phyloP scores from a whole-genome alignment of 2,329 filamentous ascomycete species.

The Pseudogymnoascus sp. region DNA sequence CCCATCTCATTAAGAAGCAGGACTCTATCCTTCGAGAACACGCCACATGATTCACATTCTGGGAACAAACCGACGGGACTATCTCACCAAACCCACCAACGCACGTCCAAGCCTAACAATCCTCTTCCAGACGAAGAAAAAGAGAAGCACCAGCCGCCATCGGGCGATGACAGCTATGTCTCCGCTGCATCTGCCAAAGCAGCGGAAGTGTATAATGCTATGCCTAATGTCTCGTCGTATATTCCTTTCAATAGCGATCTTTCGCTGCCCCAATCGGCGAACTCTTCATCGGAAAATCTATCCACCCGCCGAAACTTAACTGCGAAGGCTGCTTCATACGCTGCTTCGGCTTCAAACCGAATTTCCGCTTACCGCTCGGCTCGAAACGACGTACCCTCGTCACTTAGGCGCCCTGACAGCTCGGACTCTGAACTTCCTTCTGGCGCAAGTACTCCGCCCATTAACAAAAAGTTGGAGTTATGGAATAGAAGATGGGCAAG shows the following conservation, averaged over 20 bases:
- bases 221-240: constrained; percentile 26
- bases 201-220: constrained; percentile 25
- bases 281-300: background rate
- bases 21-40: constrained; percentile 16
- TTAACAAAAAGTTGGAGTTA: constrained; percentile 62
- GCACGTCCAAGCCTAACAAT: constrained; percentile 11
- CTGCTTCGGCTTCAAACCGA: background rate
- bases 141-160: constrained; percentile 18
- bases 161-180: constrained; percentile 22
- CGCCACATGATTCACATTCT: constrained; percentile 32
- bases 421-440: constrained; percentile 7
- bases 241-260: background rate
- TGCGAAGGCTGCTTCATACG: constrained; percentile 7
- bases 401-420: constrained; percentile 11
- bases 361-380: background rate
- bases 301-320: background rate
- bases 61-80: constrained; percentile 33
- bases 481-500: constrained; percentile 62
- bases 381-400: constrained; percentile 9
- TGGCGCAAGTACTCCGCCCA: constrained; percentile 15
- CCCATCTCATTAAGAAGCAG: constrained; percentile 45
- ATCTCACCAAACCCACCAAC: constrained; percentile 24
- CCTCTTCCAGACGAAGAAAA: constrained; percentile 6
- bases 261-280: background rate
- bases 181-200: constrained; percentile 23